Evolutionary conservation across 148 eudicot species (phyloP), one percentile per base, ranked within the genome.

Genomic region (Vaccinium macrocarpon): DNA sequence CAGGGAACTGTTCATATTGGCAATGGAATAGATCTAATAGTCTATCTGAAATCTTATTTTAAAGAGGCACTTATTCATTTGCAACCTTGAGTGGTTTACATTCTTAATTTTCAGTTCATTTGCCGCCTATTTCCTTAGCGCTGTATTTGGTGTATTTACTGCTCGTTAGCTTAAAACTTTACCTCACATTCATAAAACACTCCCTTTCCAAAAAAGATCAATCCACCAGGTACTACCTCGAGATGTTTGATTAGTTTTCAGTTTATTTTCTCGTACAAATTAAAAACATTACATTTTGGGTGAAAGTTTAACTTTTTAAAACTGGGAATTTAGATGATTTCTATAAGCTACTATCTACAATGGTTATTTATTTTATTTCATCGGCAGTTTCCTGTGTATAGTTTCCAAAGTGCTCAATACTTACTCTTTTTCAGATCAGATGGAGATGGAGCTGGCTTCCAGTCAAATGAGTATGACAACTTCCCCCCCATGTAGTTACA

Each of bases 361-460:
- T 66, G 72, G 72, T 66, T 66, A 16, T 66, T 0, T 66, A 5
- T 23, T 64, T 6, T 11, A 64, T 64, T 64, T 64, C 6, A 64
- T 64, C 25, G 11, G 71, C 15, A 0, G 35, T 66, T 66, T 66
- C 72, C 72, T 66, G 72, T 25, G 1, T 66, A 10, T 23, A 25
- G 35, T 32, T 66, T 66, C 72, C 72, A 66, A 66, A 66, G 72
- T 66, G 72, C 72, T 66, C 35, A 66, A 78, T 42, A 53, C 42
- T n/a, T n/a, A 35, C 85, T 80, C 19, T 83, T 77, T 79, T 86
- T 38, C 91, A 89, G 93, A 86, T 89, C 87, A 84, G 82, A 68
- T 75, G 29, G 89, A 89, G 62, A 84, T 81, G 75, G 88, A 82
- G 82, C 25, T 86, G 84, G 84, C 82, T 75, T 78, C 80, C 23